Percentiles rank a stretch among this genome's conserved stretches.
Evolutionary conservation across 176 grass and related monocot species (phyloP).

Genomic region (Juncus inflexus): DNA sequence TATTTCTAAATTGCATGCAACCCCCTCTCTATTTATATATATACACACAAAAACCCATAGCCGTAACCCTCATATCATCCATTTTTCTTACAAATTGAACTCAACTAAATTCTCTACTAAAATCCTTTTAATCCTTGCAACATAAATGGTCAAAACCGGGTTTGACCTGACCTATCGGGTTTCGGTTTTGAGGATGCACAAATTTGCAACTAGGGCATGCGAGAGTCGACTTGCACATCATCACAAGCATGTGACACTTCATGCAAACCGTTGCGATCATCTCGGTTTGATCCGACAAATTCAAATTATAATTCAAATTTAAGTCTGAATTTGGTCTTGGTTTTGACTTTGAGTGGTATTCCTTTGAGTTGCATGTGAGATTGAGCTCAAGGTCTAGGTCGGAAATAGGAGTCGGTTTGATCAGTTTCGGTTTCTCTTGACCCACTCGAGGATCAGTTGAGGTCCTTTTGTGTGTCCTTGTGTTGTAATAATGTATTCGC

Average conservation of each 20-base stretch:
- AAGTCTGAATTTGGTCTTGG: slow-evolving; percentile 5
- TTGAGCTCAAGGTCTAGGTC: slow-evolving; percentile 79
- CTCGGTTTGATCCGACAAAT: slow-evolving; percentile 34
- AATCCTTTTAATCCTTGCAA: slow-evolving; percentile 47
- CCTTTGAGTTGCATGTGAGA: slow-evolving; percentile 45
- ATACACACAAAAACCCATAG: slow-evolving; percentile 18
- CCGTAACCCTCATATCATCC: neutral
- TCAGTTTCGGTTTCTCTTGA: slow-evolving; percentile 18
- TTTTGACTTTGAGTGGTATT: slow-evolving; percentile 13
- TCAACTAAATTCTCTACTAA: slow-evolving; percentile 13
- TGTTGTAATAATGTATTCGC: slow-evolving; percentile 88
- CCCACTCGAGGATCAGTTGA: slow-evolving; percentile 47
- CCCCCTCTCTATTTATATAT: slow-evolving; percentile 17
- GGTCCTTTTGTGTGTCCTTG: slow-evolving; percentile 76
- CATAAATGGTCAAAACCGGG: slow-evolving; percentile 58
- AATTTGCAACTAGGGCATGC: slow-evolving; percentile 52
- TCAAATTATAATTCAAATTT: slow-evolving; percentile 15
- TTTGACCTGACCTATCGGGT: slow-evolving; percentile 39
- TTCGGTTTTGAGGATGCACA: slow-evolving; percentile 31
- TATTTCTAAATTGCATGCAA: slow-evolving; percentile 23
- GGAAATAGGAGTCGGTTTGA: slow-evolving; percentile 11
- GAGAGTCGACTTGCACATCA: slow-evolving; percentile 37
- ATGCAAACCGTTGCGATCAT: slow-evolving; percentile 42
- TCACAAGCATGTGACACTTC: slow-evolving; percentile 47
- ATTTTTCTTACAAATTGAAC: slow-evolving; percentile 1